Base-by-base conservation (phyloP, 495 filamentous ascomycete species). In the Aspergillus coremiiformis region DNA sequence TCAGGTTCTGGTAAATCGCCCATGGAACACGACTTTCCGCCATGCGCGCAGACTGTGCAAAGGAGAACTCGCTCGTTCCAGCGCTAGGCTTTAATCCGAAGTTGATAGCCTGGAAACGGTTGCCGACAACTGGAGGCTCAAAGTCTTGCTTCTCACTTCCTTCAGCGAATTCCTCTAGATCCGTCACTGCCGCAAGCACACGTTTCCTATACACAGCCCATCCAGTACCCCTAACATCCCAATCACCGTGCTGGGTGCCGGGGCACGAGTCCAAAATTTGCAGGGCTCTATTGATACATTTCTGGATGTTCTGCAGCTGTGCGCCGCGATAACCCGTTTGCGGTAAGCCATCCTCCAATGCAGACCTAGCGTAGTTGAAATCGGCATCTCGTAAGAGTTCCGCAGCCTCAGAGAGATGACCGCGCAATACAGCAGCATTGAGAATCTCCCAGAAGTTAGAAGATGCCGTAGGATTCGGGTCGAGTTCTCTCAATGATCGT, bases 11-110 rank as follows among this genome's bases (percentile, higher is more conserved):
- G 57, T 92, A 95, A 15, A 96, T 82, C 8, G 82, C 78, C 87
- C 86, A 94, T 0, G 91, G 90, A 19, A 96, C 84, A 49, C 79
- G 81, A 60, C 87, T 90, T 65, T 86, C 85, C 0, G 88, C 89
- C 67, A 83, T 84, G 32, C 85, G 79, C 43, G 84, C 84, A 23
- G 85, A 78, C 49, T 81, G 78, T 17, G 77, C 78, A 47, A 84
- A 75, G 7, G 73, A 73, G 19, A 66, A 48, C 7, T 58, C 47
- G 37, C 64, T 67, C 39, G 68, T 64, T 12, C 52, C 63, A 35
- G 62, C 49, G 50, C 64, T 68, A 2, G 66, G 55, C 0, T 64
- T 66, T 24, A 78, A 56, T n/a, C 76, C 78, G 57, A 84, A 84
- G 41, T 79, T 77, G 26, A 76, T 64, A 1, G 77, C 71, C 54